phyloP scores from a whole-genome alignment of 257 asterid species.

The Nicotiana undulata region DNA sequence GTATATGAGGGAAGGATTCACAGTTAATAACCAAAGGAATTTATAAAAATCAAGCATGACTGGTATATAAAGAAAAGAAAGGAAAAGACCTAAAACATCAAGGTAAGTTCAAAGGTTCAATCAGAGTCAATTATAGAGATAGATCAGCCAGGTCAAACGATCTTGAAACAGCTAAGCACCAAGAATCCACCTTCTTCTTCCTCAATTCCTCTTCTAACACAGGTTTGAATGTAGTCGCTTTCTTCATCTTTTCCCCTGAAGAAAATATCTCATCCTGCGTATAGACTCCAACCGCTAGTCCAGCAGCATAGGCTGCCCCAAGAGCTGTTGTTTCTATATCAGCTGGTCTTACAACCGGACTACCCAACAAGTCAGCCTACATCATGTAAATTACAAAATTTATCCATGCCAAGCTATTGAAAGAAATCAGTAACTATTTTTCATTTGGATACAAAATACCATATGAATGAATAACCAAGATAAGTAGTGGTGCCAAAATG shows the following conservation, averaged over 20 bases:
- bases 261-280: conserved; percentile 56
- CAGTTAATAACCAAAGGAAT: neutral
- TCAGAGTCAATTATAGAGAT: conserved; percentile 24
- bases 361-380: conserved; percentile 83
- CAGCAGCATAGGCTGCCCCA: conserved; percentile 97
- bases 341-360: conserved; percentile 73
- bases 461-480: neutral
- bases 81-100: neutral
- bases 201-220: conserved; percentile 41
- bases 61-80: neutral
- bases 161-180: conserved; percentile 84
- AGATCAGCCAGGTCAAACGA: conserved; percentile 89
- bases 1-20: neutral
- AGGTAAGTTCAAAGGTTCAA: neutral
- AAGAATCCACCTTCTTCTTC: conserved; percentile 71
- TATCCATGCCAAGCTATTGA: neutral
- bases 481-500: too few relatives aligned
- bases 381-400: neutral
- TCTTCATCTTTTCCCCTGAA: conserved; percentile 48
- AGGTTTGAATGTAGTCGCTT: conserved; percentile 48
- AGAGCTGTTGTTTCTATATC: conserved; percentile 93
- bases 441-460: neutral
- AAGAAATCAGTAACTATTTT: neutral
- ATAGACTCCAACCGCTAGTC: conserved; percentile 86
- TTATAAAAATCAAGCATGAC: neutral